Base-by-base conservation (phyloP, 352 stramenopile species). In the Poterioochromonas sp. region DNA sequence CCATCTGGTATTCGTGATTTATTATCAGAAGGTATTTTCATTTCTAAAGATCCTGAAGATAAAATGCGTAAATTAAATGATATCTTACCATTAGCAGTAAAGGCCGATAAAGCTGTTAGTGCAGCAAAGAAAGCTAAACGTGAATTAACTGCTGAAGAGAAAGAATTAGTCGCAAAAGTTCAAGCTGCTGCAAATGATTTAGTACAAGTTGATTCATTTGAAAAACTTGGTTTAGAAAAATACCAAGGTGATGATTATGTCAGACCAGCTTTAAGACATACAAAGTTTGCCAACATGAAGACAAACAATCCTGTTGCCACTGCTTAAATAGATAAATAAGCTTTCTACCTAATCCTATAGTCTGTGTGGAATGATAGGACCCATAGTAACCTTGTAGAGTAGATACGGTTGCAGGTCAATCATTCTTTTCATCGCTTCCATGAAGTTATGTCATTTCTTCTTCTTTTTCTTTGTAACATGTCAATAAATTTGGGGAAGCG, bases 201-300 rank as follows among this genome's bases (percentile, higher is more conserved):
- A 81, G 95, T 98, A 83, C 93, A 98, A 83, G 93, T 98, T 58
- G 89, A 97, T 84, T 85, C 85, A 60, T 97, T 97, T 81, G 87
- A 93, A 58, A 85, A 89, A 22, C 84, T 97, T 1, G 93, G 92
- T 39, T 83, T 86, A 2, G 89, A 94, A 79, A 87, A 90, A 29
- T 82, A 82, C 76, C 84, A 90, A 82, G 85, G 89, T n/a, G 83
- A 83, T 51, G 89, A 88, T 83, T 97, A 97, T 80, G 85, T 94
- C 20, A 86, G 93, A 78, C 93, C 93, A 0, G 93, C 86, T 65
- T 86, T 97, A 49, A 8, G 69, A 40, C 8, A 76, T 35, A 76
- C 69, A 20, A 53, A 60, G 20, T 76, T 76, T 29, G 69, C 69
- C 39, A 70, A 63, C 18, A n/a, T 58, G 20, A 65, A 40, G 18